Evolutionary conservation across 805 yeast species (phyloP), one percentile per base, ranked within the genome.

Genomic region (Saccharomycopsis selenospora): DNA sequence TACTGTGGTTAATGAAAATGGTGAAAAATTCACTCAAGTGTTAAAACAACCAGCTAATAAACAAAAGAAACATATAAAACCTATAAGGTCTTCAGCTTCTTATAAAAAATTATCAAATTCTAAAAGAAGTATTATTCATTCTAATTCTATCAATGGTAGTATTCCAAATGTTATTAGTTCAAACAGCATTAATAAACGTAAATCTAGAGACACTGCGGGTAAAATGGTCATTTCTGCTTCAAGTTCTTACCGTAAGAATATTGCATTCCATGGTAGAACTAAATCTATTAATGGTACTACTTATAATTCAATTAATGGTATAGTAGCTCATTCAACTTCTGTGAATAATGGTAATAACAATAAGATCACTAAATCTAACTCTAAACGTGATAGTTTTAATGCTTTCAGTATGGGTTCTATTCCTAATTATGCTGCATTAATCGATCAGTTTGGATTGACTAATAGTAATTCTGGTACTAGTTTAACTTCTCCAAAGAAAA

Each of bases 1-100:
- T 30, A 72, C 69, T 40, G 64, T 65, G 17, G 60, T 59, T 22
- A 66, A 66, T 52, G 57, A 53, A 2, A 58, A 57, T 47, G 66
- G 63, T 10, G 47, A 50, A 25, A 46, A 36, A 13, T 26, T 24
- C 3, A 50, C 53, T 14, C 41, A 49, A 25, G 46, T 52, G 17
- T 40, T 45, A 3, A 46, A 46, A 20, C 50, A 52, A 24, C 53
- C 50, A 13, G 26, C 46, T 2, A 27, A 50, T 17, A 46, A 49
- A 22, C 18, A 40, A 11, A 50, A 33, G 18, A 33, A 33, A 20
- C 38, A 33, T 14, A 8, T 27, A 27, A 33, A 33, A 20, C 38
- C 47, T 13, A 52, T 28, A 30, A 18, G 46, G 23, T 18, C 45
- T 5, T 46, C 51, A 11, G 43, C 49, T 7, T 49, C 53, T 14